phyloP scores from a whole-genome alignment of 805 yeast species.

The Candida wancherniae region DNA sequence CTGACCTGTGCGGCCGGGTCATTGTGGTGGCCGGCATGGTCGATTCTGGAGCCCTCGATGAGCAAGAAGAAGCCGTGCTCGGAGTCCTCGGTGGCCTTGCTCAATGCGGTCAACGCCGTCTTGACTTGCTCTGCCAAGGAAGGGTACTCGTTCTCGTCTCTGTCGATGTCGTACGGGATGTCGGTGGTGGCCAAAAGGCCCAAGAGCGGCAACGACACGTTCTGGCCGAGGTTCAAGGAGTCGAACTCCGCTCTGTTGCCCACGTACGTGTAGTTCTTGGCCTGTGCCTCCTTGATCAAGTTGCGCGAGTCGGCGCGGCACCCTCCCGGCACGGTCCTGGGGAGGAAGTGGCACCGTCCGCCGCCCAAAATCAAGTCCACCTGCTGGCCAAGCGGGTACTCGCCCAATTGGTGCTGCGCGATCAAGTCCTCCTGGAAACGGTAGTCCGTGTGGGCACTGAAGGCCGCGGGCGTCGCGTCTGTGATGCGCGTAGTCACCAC shows the following conservation, averaged over 20 bases:
- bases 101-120: constrained; percentile 67
- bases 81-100: constrained; percentile 61
- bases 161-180: constrained; percentile 81
- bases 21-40: constrained; percentile 91
- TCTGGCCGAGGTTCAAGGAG: constrained; percentile 45
- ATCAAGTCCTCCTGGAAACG: constrained; percentile 79
- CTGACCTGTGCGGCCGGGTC: constrained; percentile 94
- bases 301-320: constrained; percentile 70
- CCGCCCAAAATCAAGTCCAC: constrained; percentile 90
- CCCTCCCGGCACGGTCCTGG: constrained; percentile 46
- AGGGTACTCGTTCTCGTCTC: constrained; percentile 59
- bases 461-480: constrained; percentile 94
- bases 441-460: constrained; percentile 71
- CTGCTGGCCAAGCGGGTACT: constrained; percentile 69
- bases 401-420: constrained; percentile 83
- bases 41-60: constrained; percentile 90
- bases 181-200: constrained; percentile 72
- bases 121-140: constrained; percentile 73
- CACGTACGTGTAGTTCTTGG: constrained; percentile 53
- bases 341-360: constrained; percentile 80
- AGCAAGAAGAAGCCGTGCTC: constrained; percentile 82
- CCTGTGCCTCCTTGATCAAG: constrained; percentile 59
- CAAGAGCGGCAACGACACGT: constrained; percentile 70
- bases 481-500: constrained; percentile 91
- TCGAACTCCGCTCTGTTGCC: constrained; percentile 60